Evolutionary conservation across 192 early-diverging fungal species (phyloP).

Genomic region (Coemansia sp.): DNA sequence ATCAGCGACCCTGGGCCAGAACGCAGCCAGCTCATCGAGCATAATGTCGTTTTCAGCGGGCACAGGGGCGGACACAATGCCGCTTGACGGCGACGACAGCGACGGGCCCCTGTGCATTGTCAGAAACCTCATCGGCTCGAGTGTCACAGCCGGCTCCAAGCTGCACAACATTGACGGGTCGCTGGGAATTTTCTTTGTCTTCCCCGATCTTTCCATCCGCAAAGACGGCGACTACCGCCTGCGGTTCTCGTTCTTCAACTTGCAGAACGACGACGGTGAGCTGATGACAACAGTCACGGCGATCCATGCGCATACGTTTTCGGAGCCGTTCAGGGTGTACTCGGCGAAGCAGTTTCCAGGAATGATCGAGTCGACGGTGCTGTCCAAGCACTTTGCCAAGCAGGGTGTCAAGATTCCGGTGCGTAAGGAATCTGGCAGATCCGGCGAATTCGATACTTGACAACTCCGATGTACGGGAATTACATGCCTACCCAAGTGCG

Average conservation of each 20-base stretch:
- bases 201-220: slow-evolving; percentile 73
- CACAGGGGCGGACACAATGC: background rate
- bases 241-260: slow-evolving; percentile 64
- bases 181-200: slow-evolving; percentile 72
- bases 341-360: slow-evolving; percentile 78
- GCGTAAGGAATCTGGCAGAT: slow-evolving; percentile 61
- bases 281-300: slow-evolving; percentile 49
- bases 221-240: slow-evolving; percentile 70
- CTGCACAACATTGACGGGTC: slow-evolving; percentile 58
- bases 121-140: slow-evolving; percentile 64
- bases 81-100: background rate
- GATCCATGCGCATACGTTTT: slow-evolving; percentile 59
- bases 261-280: slow-evolving; percentile 50
- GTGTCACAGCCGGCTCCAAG: slow-evolving; percentile 60
- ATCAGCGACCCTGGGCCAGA: slow-evolving; percentile 15
- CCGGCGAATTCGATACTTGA: background rate
- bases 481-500: too few relatives aligned
- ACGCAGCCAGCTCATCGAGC: slow-evolving; percentile 29
- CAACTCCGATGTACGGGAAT: background rate
- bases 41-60: slow-evolving; percentile 45
- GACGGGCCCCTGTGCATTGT: slow-evolving; percentile 19
- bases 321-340: slow-evolving; percentile 65
- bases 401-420: slow-evolving; percentile 78
- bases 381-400: slow-evolving; percentile 70
- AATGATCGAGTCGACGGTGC: slow-evolving; percentile 70